Conservation (phyloP, 1,139 yeast species). For the Spathaspora sp. region DNA sequence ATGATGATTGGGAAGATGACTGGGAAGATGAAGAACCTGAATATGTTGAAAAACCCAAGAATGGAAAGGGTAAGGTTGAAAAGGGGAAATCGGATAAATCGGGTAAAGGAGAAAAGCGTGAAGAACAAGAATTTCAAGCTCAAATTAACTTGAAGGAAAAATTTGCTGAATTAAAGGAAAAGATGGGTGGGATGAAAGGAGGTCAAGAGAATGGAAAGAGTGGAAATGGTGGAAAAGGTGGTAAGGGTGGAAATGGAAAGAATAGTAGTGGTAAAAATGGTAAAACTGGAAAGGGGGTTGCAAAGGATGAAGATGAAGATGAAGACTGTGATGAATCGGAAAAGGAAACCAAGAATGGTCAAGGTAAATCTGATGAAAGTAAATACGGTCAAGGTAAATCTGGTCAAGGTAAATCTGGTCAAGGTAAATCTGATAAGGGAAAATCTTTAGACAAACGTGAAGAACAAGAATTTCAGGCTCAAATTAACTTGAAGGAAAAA, state of each 20-base stretch:
- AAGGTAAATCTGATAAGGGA: conserved; percentile 2
- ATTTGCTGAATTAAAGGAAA: background rate
- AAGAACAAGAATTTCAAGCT: conserved; percentile 6
- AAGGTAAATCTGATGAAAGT: conserved; percentile 1
- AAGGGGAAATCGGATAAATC: conserved; percentile 3
- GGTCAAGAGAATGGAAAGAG: background rate
- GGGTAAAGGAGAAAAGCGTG: conserved; percentile 1
- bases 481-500: conserved; percentile 3
- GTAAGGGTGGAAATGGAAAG: conserved; percentile 6
- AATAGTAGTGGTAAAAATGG: background rate
- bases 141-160: background rate
- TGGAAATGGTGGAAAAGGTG: background rate
- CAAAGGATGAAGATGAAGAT: background rate
- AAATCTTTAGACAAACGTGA: background rate
- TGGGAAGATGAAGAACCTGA: conserved; percentile 10
- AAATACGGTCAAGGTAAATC: background rate
- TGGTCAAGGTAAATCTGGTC: too few relatives aligned
- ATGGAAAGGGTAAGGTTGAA: conserved; percentile 1
- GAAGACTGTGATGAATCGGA: conserved; percentile 3
- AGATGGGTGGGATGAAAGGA: background rate
- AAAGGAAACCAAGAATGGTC: background rate
- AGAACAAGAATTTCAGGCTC: conserved; percentile 1
- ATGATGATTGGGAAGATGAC: conserved; percentile 1
- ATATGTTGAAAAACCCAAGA: background rate
- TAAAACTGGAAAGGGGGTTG: background rate